A percentile compares a stretch with the other conserved stretches of the same genome.
Conservation (phyloP, 441 rosid species). For the Macaranga tanarius region DNA sequence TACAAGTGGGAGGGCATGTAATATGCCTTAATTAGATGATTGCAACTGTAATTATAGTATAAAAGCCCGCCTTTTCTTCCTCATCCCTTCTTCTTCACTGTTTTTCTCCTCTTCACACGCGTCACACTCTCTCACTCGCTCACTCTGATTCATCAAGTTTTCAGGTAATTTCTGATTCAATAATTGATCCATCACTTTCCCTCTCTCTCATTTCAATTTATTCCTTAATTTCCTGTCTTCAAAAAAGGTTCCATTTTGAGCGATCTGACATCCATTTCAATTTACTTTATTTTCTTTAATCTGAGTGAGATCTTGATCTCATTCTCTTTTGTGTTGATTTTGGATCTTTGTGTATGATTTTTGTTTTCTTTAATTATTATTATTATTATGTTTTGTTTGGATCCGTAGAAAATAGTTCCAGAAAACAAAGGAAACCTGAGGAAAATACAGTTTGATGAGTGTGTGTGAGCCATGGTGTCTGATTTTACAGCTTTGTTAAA, state of each 20-base stretch:
- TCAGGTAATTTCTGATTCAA: slow-evolving; percentile 1
- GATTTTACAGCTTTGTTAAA: too few relatives aligned
- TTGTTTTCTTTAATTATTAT: not conserved
- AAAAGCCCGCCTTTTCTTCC: slow-evolving; percentile 8
- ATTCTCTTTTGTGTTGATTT: not conserved
- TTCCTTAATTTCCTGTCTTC: not conserved
- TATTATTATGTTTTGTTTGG: not conserved
- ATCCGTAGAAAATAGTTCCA: too few relatives aligned
- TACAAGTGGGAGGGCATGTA: too few relatives aligned
- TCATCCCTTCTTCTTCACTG: not conserved
- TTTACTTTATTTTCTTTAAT: not conserved
- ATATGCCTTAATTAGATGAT: too few relatives aligned
- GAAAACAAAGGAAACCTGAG: too few relatives aligned
- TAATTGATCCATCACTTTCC: not conserved
- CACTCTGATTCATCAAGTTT: too few relatives aligned
- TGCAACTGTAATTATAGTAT: not conserved
- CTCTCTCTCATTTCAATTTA: not conserved
- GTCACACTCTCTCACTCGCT: not conserved
- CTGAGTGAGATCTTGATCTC: not conserved
- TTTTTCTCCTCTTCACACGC: not conserved
- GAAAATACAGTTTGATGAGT: too few relatives aligned
- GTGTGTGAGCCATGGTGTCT: too few relatives aligned
- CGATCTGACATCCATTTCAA: not conserved
- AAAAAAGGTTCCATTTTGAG: not conserved
- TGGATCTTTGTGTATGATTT: not conserved